Evolutionary conservation across 208 protist species (phyloP).

Genomic region (Lotmaria passim): DNA sequence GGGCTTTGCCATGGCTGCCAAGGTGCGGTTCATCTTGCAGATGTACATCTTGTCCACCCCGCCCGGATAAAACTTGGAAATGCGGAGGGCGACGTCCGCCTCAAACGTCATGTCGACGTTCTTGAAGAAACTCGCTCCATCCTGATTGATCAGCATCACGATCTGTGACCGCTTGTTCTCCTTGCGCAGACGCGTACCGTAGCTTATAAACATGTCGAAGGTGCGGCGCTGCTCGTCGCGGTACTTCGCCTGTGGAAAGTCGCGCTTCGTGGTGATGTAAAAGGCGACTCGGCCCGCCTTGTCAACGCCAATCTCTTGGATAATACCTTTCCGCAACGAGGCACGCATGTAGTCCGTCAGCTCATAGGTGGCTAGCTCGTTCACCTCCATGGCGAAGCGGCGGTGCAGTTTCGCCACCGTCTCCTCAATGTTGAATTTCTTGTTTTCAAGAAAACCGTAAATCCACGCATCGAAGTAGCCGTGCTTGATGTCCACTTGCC

Average conservation of each 20-base stretch:
- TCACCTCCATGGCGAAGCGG: constrained; percentile 62
- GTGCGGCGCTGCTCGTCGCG: constrained; percentile 50
- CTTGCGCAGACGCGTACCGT: constrained; percentile 56
- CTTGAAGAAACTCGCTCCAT: constrained; percentile 51
- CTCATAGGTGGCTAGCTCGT: constrained; percentile 60
- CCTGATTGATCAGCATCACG: constrained; percentile 74
- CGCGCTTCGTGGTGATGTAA: constrained; percentile 54
- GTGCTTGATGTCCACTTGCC: constrained; percentile 48
- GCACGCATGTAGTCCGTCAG: constrained; percentile 63
- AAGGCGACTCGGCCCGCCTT: constrained; percentile 56
- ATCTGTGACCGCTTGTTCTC: constrained; percentile 59
- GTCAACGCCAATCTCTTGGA: constrained; percentile 66
- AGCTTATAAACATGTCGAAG: constrained; percentile 79
- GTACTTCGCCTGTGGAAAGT: constrained; percentile 43
- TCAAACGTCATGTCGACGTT: constrained; percentile 78
- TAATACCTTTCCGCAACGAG: constrained; percentile 58
- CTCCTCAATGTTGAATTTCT: constrained; percentile 75
- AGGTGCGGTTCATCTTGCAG: constrained; percentile 64
- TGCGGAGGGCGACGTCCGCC: constrained; percentile 64
- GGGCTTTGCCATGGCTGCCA: constrained; percentile 59
- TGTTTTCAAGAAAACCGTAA: constrained; percentile 83
- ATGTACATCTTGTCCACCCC: constrained; percentile 73
- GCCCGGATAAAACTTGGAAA: constrained; percentile 75
- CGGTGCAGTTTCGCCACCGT: constrained; percentile 74
- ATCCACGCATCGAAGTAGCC: constrained; percentile 74